phyloP scores from a whole-genome alignment of 1,284 basidiomycete genomes.

The Wallemia ichthyophaga region DNA sequence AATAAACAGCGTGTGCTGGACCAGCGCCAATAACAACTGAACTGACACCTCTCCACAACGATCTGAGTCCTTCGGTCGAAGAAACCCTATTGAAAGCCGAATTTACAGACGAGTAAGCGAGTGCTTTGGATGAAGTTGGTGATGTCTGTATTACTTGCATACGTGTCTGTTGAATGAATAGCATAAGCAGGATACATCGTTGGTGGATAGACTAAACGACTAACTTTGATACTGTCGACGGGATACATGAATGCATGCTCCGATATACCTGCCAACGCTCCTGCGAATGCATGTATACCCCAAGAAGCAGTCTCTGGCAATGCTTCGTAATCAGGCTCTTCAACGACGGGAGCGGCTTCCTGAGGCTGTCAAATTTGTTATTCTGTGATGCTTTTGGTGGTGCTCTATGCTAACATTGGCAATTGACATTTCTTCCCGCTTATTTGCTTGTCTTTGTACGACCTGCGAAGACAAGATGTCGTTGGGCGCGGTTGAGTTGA shows the following conservation, averaged over 20 bases:
- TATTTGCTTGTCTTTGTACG: too few relatives aligned
- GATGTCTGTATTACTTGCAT: conserved; percentile 64
- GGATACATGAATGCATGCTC: conserved; percentile 99
- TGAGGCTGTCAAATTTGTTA: not conserved
- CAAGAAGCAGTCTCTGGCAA: conserved; percentile 17
- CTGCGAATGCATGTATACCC: conserved; percentile 79
- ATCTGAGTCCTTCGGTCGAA: conserved; percentile 64
- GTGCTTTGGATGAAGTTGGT: conserved; percentile 20
- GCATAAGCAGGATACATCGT: too few relatives aligned
- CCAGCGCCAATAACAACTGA: conserved; percentile 94
- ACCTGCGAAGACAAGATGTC: too few relatives aligned
- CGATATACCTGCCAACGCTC: conserved; percentile 84
- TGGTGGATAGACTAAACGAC: too few relatives aligned
- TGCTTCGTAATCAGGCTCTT: conserved; percentile 28
- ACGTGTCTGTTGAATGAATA: conserved; percentile 35
- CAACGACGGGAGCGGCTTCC: conserved; percentile 4
- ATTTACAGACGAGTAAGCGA: conserved; percentile 59
- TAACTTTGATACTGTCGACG: conserved; percentile 84
- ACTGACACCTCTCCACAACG: conserved; percentile 83
- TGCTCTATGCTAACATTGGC: not conserved
- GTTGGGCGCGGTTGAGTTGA: too few relatives aligned
- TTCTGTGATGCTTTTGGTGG: not conserved
- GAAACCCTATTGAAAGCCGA: conserved; percentile 71
- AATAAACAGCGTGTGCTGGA: conserved; percentile 93
- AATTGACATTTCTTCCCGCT: not conserved